Evolutionary conservation across 208 protist species (phyloP).

Genomic region (Leishmania lainsoni): DNA sequence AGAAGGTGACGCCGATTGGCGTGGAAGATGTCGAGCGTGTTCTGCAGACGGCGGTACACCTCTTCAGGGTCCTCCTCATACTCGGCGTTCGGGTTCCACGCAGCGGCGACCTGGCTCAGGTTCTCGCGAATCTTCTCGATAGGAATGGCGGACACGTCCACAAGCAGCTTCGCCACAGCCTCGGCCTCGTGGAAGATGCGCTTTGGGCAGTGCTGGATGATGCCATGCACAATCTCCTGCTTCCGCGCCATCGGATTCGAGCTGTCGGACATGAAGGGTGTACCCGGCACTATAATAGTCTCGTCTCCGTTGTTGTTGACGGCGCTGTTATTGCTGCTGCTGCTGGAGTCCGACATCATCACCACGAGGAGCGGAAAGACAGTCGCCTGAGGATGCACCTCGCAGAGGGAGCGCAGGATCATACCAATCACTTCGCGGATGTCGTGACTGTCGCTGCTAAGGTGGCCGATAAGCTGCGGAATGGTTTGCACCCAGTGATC

Average conservation of each 20-base stretch:
- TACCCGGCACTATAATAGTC: background rate
- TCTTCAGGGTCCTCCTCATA: conserved; percentile 90
- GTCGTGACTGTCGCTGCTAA: conserved; percentile 89
- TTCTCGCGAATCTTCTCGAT: conserved; percentile 92
- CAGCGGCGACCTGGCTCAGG: conserved; percentile 80
- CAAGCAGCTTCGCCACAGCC: conserved; percentile 77
- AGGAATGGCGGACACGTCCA: conserved; percentile 86
- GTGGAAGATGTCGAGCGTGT: conserved; percentile 81
- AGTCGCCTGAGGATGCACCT: conserved; percentile 98
- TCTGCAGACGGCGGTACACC: conserved; percentile 67
- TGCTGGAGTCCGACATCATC: conserved; percentile 76
- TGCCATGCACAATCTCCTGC: conserved; percentile 70
- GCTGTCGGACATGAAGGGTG: conserved; percentile 13
- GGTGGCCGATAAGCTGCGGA: conserved; percentile 99
- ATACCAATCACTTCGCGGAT: conserved; percentile 96
- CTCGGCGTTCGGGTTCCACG: conserved; percentile 91
- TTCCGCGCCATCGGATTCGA: conserved; percentile 40
- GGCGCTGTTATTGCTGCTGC: background rate
- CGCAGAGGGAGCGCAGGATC: conserved; percentile 94
- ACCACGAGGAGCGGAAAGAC: conserved; percentile 99
- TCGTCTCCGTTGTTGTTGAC: background rate
- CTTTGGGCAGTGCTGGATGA: conserved; percentile 84
- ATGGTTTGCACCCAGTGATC: conserved; percentile 99
- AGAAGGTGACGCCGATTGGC: conserved; percentile 79
- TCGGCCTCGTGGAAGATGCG: conserved; percentile 86